phyloP scores from a whole-genome alignment of 2,329 filamentous ascomycete genomes.

The Nigrospora osmanthi region DNA sequence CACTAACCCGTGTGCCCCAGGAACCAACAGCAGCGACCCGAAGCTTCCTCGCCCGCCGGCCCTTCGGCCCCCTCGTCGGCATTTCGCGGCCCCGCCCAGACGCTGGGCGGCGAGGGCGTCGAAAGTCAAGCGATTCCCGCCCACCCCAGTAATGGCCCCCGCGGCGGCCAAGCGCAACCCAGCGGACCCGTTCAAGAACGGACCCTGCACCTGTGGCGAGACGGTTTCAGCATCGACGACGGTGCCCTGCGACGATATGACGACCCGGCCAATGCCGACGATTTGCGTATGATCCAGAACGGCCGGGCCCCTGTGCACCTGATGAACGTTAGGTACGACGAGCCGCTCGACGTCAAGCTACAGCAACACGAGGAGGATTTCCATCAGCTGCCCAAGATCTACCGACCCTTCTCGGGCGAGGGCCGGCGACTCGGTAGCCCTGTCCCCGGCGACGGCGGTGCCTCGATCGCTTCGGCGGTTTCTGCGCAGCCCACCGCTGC shows the following conservation, averaged over 20 bases:
- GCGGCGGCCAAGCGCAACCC: constrained; percentile 19
- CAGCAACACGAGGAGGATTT: constrained; percentile 71
- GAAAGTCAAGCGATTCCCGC: constrained; percentile 58
- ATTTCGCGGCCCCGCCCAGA: constrained; percentile 67
- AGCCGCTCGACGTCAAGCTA: constrained; percentile 73
- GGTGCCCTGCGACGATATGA: constrained; percentile 72
- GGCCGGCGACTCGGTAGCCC: constrained; percentile 72
- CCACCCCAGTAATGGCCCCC: constrained; percentile 7
- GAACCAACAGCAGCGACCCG: background rate
- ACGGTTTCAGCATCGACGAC: constrained; percentile 81
- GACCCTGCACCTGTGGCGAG: constrained; percentile 70
- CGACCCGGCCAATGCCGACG: constrained; percentile 65
- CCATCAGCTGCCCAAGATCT: constrained; percentile 63
- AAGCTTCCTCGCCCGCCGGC: constrained; percentile 31
- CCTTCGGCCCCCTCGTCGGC: constrained; percentile 36
- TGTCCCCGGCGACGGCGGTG: constrained; percentile 50
- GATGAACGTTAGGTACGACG: constrained; percentile 66
- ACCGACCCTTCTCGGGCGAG: constrained; percentile 65
- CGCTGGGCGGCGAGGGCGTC: constrained; percentile 69
- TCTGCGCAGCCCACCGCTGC: constrained; percentile 24
- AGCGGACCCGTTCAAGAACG: constrained; percentile 51
- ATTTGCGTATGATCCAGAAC: constrained; percentile 67
- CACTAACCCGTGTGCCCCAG: background rate
- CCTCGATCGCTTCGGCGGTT: constrained; percentile 22
- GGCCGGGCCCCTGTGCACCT: constrained; percentile 71